Evolutionary conservation across 1,139 yeast species (phyloP), one percentile per base, ranked within the genome.

Genomic region (Diutina mesorugosa): DNA sequence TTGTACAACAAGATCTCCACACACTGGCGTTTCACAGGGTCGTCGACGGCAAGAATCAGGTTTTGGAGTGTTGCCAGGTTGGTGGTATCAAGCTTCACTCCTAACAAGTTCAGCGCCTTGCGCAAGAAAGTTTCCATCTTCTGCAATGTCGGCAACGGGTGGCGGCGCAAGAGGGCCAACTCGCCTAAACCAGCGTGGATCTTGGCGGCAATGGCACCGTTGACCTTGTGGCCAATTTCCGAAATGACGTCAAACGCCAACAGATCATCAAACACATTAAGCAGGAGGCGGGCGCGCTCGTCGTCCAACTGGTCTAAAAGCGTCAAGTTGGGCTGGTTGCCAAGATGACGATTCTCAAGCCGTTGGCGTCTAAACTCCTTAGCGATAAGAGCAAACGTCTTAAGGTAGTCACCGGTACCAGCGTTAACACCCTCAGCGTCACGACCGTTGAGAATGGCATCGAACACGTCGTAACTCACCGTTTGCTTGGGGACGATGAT

Each of bases 241-340:
- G 83, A 80, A 54, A 90, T 73, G 55, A 90, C 76, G 58, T 80
- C 79, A 56, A 76, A 76, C 0, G 90, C 83, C 41, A 74, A 69
- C 55, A 80, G 76, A 55, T 81, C 79, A 56, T 85, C 84, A 69
- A 87, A 88, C 29, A 91, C 80, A 66, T 90, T 89, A 68, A 89
- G 74, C 63, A 83, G 78, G 59, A 87, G 77, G 58, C 85, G 76
- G 9, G 85, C 89, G 61, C 81, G 83, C 65, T 90, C 97, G 65
- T 90, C 97, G 68, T 91, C 97, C 61, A 90, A 72, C 64, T 84
- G 90, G 65, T 87, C 90, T 63, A 90, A 75, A 56, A 91, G 73
- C 0, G 93, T 82, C 62, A 90, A 74, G 56, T 77, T 73, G 3
- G 89, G 87, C 18, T 73, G 69, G 56, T 78, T 74, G 6, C 77